Conservation (phyloP, 805 yeast species). For the Wickerhamomyces xylosicus region DNA sequence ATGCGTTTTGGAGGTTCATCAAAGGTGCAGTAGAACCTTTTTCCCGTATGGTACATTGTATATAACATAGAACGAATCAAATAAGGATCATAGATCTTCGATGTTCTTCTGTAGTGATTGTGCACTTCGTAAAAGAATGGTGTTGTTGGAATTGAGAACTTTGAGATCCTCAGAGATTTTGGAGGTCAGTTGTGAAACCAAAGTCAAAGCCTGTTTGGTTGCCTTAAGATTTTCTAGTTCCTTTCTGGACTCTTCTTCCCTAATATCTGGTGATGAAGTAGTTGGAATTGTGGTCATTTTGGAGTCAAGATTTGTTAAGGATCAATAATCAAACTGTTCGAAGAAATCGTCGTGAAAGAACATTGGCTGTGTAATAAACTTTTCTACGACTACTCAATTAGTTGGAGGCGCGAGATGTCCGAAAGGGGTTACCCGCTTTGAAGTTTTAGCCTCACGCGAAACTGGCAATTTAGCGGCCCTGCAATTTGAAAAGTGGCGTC, state of each 20-base stretch:
- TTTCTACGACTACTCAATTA: too few relatives aligned
- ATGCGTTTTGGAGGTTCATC: conserved; percentile 5
- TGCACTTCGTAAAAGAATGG: background rate
- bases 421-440: too few relatives aligned
- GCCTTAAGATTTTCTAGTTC: conserved; percentile 3
- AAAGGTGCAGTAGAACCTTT: background rate
- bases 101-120: conserved; percentile 1
- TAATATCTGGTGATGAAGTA: background rate
- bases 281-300: too few relatives aligned
- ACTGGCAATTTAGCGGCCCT: too few relatives aligned
- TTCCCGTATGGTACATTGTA: background rate
- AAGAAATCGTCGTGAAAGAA: too few relatives aligned
- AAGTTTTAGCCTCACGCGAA: too few relatives aligned
- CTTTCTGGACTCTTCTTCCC: background rate
- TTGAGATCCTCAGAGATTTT: conserved; percentile 4
- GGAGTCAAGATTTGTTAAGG: too few relatives aligned
- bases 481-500: too few relatives aligned
- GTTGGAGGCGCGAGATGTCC: too few relatives aligned
- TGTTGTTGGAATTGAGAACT: conserved; percentile 1
- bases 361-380: too few relatives aligned
- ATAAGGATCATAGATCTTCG: background rate
- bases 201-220: conserved; percentile 6
- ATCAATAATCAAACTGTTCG: too few relatives aligned
- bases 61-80: background rate
- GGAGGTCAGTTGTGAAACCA: conserved; percentile 4